These are phyloP conservation scores for Gillenia trifoliata DNA, from an alignment of 306 rosid genomes.

Conservation along the genomic window DNA sequence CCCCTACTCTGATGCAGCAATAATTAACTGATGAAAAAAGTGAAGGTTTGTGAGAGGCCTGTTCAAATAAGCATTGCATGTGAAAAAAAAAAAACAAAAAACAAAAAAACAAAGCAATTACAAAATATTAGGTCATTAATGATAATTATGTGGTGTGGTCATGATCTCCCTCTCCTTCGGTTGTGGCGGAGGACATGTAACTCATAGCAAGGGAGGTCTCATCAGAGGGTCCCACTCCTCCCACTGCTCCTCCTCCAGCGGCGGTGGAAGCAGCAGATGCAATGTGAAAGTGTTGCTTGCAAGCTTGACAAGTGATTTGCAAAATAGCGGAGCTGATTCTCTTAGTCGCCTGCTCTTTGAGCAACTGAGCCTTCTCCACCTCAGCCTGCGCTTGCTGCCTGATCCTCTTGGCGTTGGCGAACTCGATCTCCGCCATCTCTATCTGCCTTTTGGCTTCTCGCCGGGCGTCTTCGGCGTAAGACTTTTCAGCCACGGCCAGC, in stretches of 20 bases:
- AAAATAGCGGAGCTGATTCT: conserved; percentile 59
- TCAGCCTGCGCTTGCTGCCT: conserved; percentile 81
- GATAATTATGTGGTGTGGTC: background rate
- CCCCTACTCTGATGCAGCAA: conserved; percentile 33
- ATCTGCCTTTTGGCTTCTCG: conserved; percentile 71
- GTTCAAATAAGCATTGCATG: background rate
- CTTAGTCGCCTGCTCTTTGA: conserved; percentile 73
- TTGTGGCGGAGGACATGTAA: conserved; percentile 79
- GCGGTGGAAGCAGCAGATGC: conserved; percentile 7
- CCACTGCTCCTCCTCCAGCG: background rate
- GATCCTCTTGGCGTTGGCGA: conserved; percentile 69
- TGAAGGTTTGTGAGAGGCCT: conserved; percentile 18
- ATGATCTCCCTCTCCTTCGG: conserved; percentile 67
- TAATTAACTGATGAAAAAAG: conserved; percentile 28
- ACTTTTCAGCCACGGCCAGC: conserved; percentile 65
- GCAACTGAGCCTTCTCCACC: conserved; percentile 57
- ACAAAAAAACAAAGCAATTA: background rate
- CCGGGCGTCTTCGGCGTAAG: conserved; percentile 77
- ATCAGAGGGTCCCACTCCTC: conserved; percentile 35
- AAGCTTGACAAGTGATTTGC: conserved; percentile 83
- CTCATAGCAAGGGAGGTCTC: conserved; percentile 77
- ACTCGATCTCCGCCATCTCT: conserved; percentile 75
- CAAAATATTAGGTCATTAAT: background rate
- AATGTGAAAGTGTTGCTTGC: conserved; percentile 63
- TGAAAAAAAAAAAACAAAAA: background rate